Base-by-base conservation (phyloP, 805 yeast genomes). In the Kockiozyma suomiensis region DNA sequence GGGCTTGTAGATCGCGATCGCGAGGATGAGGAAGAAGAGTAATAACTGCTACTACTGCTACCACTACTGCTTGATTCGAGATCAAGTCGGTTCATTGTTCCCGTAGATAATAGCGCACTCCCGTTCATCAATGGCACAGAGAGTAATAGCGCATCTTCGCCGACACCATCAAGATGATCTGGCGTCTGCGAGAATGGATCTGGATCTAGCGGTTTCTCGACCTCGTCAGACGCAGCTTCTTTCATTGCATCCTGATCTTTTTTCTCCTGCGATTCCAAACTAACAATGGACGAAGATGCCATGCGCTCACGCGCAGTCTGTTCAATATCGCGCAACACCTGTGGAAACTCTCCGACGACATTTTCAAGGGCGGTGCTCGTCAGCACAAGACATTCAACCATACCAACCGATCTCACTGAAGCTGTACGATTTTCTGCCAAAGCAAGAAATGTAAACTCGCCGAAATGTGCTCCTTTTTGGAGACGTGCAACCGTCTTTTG, bases 391-490 rank as follows among this genome's bases (percentile, higher is more conserved):
- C 86, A 78, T 58, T 86, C 88, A 25, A 84, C 82, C 19, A 80
- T 77, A 3, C 84, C 75, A 12, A 85, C 81, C 0, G 90, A 78
- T 60, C 91, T 76, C 35, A 87, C 84, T 59, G 82, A 82, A 0
- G 91, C 92, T 45, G 85, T 80, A 65, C 92, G 73, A 6, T 48
- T 49, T 0, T 68, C 70, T 52, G 58, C 68, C 46, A 66, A 78
- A 2, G 82, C 75, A 43, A 87, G 72, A 66, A 87, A 87, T 0
- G 89, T 82, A 85, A 87, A 85, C 71, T 87, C 93, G 23, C 94
- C 94, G 73, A 87, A 86, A 72, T 85, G 86, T 35, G 84, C 80
- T 21, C 88, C 89, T 15, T 82, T 73, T 1, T 82, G 79, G 26
- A 88, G 73, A 58, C 89, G 77, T 3, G 88, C 90, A 40, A 84